Evolutionary conservation across 2,329 filamentous ascomycete genomes (phyloP).

Genomic region (Elsinoe perseae): DNA sequence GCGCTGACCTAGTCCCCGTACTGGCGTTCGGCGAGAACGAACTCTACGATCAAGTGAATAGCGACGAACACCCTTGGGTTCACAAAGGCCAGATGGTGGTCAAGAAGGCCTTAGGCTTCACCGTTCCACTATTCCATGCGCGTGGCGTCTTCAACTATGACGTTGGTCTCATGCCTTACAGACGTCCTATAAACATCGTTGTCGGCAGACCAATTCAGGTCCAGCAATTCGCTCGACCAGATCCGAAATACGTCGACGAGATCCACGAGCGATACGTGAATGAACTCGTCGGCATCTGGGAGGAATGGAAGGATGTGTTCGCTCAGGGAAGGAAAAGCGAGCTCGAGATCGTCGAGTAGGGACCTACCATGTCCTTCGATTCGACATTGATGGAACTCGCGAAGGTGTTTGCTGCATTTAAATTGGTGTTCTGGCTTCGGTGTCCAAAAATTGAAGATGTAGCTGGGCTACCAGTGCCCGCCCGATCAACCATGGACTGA

Average conservation of each 20-base stretch:
- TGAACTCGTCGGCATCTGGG: constrained; percentile 67
- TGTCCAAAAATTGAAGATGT: not conserved
- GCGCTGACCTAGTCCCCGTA: constrained; percentile 90
- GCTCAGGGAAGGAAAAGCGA: constrained; percentile 55
- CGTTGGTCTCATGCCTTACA: constrained; percentile 90
- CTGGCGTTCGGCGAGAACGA: constrained; percentile 94
- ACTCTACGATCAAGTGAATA: constrained; percentile 81
- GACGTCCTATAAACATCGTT: constrained; percentile 78
- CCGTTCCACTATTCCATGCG: constrained; percentile 81
- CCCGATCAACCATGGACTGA: not conserved
- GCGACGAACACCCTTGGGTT: constrained; percentile 67
- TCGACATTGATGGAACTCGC: too few relatives aligned
- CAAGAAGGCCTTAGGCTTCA: constrained; percentile 84
- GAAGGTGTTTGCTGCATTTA: too few relatives aligned
- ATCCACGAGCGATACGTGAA: constrained; percentile 71
- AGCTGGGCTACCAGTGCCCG: not conserved
- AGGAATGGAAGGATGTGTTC: constrained; percentile 71
- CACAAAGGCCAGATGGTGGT: constrained; percentile 75
- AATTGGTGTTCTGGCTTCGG: not conserved
- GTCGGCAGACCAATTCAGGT: constrained; percentile 76
- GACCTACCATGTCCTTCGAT: not conserved
- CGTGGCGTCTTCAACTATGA: constrained; percentile 93
- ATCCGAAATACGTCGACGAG: constrained; percentile 67
- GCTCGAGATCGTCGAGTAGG: constrained; percentile 57
- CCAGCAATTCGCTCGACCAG: constrained; percentile 54